These are phyloP conservation scores for Fusarium napiforme DNA, from an alignment of 2,329 filamentous ascomycete species.

Conservation along the genomic window DNA sequence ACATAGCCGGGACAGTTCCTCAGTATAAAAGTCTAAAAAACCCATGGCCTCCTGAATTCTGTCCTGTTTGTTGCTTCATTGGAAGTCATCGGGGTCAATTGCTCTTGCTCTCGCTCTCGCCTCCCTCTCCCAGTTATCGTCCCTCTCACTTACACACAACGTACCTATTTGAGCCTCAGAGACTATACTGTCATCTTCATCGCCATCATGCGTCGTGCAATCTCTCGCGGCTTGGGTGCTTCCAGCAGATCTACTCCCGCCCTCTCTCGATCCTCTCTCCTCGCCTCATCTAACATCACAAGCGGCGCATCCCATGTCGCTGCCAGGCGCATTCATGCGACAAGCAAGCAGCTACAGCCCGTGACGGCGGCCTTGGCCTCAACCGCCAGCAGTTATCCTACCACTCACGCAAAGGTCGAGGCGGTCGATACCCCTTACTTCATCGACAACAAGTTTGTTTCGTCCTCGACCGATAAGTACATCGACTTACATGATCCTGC, in stretches of 20 bases:
- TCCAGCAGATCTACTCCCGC: constrained; percentile 47
- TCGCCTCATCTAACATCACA: constrained; percentile 52
- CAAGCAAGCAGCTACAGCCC: constrained; percentile 63
- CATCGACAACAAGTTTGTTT: constrained; percentile 80
- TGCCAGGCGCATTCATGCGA: constrained; percentile 66
- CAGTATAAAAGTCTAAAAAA: constrained; percentile 30
- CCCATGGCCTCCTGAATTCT: constrained; percentile 18
- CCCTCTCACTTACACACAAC: background rate
- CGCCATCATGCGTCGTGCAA: constrained; percentile 58
- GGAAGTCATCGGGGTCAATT: constrained; percentile 26
- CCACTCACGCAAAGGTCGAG: constrained; percentile 75
- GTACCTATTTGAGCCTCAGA: background rate
- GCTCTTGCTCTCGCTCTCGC: background rate
- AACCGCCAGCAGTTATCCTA: constrained; percentile 72
- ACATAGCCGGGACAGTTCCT: constrained; percentile 15
- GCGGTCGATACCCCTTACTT: constrained; percentile 82
- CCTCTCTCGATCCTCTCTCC: constrained; percentile 45
- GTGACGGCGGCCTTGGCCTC: constrained; percentile 63
- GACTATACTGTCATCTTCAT: background rate
- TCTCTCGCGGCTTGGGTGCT: constrained; percentile 54
- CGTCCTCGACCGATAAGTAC: constrained; percentile 75
- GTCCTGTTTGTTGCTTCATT: constrained; percentile 18
- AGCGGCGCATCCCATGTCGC: constrained; percentile 52
- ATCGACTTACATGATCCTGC: constrained; percentile 86
- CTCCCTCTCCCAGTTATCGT: background rate